A percentile compares a stretch with the other conserved stretches of the same genome.
phyloP scores from a whole-genome alignment of 306 rosid species.

The Amphicarpaea edgeworthii region DNA sequence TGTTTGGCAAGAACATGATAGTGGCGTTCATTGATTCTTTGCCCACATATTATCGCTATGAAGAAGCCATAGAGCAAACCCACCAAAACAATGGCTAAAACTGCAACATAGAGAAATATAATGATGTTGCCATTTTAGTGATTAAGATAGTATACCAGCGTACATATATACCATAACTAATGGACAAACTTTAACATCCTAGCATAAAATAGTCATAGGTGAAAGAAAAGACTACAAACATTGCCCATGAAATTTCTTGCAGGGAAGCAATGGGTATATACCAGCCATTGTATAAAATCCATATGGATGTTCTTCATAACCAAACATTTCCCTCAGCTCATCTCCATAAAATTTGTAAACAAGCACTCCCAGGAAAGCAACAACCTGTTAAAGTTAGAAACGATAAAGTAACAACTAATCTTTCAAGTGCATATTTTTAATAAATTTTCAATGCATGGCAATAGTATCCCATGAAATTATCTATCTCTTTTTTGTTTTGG shows the following conservation, averaged over 20 bases:
- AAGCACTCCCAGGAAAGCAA: constrained; percentile 94
- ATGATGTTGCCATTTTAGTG: constrained; percentile 29
- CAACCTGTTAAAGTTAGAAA: constrained; percentile 69
- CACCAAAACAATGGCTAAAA: constrained; percentile 90
- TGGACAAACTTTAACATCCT: constrained; percentile 36
- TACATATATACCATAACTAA: constrained; percentile 11
- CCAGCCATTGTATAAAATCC: constrained; percentile 98
- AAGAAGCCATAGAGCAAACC: constrained; percentile 98
- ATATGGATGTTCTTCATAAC: constrained; percentile 98
- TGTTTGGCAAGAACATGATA: constrained; percentile 99
- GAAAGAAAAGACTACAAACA: constrained; percentile 39
- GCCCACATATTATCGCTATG: constrained; percentile 98
- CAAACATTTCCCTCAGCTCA: constrained; percentile 96
- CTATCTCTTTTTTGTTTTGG: too few relatives aligned
- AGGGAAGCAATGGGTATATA: constrained; percentile 55
- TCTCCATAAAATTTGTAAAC: constrained; percentile 97
- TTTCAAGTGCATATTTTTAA: constrained; percentile 31
- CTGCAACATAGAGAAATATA: constrained; percentile 63
- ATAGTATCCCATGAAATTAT: constrained; percentile 44
- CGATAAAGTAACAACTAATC: constrained; percentile 38
- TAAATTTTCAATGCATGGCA: constrained; percentile 15
- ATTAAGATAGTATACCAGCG: constrained; percentile 32
- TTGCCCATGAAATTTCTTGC: constrained; percentile 22
- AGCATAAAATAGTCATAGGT: background rate
- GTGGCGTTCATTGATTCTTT: constrained; percentile 96